phyloP scores from a whole-genome alignment of 306 rosid species.

The Acacia crassicarpa region DNA sequence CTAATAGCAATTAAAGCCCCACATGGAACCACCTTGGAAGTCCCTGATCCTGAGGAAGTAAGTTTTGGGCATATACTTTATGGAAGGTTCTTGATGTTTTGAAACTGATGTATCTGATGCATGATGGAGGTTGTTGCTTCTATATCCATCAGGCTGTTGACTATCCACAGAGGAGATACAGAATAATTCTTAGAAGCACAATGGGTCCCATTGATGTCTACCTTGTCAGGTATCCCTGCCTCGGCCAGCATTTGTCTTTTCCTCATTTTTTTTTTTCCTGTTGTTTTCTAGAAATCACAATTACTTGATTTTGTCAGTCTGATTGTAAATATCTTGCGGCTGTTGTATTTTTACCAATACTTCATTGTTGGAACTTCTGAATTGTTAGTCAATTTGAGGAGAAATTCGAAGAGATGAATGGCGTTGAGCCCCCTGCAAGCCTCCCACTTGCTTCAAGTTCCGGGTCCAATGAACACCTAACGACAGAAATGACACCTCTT shows the following conservation, averaged over 20 bases:
- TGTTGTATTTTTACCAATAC: constrained; percentile 10
- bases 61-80: constrained; percentile 42
- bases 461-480: constrained; percentile 66
- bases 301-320: constrained; percentile 24
- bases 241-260: constrained; percentile 14
- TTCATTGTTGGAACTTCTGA: constrained; percentile 24
- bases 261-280: background rate
- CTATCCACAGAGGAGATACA: constrained; percentile 87
- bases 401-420: constrained; percentile 85
- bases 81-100: constrained; percentile 29
- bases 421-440: constrained; percentile 58
- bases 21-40: constrained; percentile 98
- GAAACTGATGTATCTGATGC: constrained; percentile 33
- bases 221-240: constrained; percentile 79
- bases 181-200: constrained; percentile 94
- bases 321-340: background rate
- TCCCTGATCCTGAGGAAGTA: constrained; percentile 99
- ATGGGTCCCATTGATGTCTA: constrained; percentile 99
- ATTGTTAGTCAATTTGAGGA: constrained; percentile 89
- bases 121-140: constrained; percentile 36
- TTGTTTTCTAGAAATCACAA: constrained; percentile 20
- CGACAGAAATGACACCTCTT: constrained; percentile 50
- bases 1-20: constrained; percentile 97
- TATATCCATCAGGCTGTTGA: constrained; percentile 74
- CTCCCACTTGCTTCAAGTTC: constrained; percentile 82